Evolutionary conservation across 257 asterid genomes (phyloP), one percentile per base, ranked within the genome.

Genomic region (Lithospermum erythrorhizon): DNA sequence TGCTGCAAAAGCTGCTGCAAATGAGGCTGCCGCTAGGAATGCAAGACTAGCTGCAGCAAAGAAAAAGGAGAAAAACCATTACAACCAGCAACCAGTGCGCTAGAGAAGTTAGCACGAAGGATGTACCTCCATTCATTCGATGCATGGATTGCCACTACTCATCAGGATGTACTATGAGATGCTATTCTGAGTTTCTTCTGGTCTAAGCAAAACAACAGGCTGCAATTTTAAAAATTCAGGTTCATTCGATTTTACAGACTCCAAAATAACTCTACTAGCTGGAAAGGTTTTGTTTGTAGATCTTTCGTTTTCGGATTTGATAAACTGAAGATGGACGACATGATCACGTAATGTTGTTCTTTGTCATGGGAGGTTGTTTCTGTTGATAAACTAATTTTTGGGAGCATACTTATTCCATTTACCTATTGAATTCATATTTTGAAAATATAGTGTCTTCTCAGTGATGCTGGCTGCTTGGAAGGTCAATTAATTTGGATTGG

Each of bases 21-120:
- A 64, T 73, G 98, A 91, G 78, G 95, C 95, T 65, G 95, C 98
- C 13, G 95, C 98, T 23, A 84, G 98, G 77, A 88, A 65, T 61
- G 95, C 95, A 27, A 88, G 65, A 71, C 77, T 88, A 53, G 94
- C 94, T 54, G 95, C 95, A 27, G 95, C 97, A 41, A 93, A 86
- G 79, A 93, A 93, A 80, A 88, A 93, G 73, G 98, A 93, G 87
- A 93, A 83, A 85, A 93, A 73, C 68, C 96, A 91, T 68, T 88
- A 88, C 78, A 88, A 91, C 70, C 95, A 91, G 77, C 98, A 91
- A 69, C 98, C 94, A 9, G 73, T 72, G 56, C 79, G 96, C 84
- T 86, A 77, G 83, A 67, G 21, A 15, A 37, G 61, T 68, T 52
- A n/a, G n/a, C n/a, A 30, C 7, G 29, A 35, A 5, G 65, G 37